Base-by-base conservation (phyloP, 306 rosid species). In the Castanospermum australe region DNA sequence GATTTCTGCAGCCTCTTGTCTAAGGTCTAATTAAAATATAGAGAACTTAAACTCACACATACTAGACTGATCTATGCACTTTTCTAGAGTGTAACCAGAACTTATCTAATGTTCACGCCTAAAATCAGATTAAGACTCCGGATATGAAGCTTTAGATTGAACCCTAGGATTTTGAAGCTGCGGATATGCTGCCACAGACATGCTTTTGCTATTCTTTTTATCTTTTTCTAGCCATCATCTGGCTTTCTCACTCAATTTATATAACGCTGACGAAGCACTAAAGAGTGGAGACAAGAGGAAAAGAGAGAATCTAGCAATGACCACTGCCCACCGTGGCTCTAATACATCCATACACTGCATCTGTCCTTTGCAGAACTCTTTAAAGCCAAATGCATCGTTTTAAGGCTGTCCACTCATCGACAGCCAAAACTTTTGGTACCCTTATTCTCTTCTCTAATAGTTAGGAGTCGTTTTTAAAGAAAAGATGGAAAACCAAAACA, bases 71-170 rank as follows among this genome's bases (percentile, higher is more conserved):
- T 21, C 20, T 25, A 57, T 32, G 50, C 36, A 18, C 0, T 79
- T 50, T 48, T 71, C 64, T 32, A 32, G 22, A 32, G 44, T 48
- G 73, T 38, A 79, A 59, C n/a, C 50, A 67, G 38, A n/a, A 60
- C 45, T 38, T 12, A 15, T 5, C 54, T 47, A 28, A 18, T 12
- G 64, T 56, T 52, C 11, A 57, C 35, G 71, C 41, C 71, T 60
- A 25, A 67, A 54, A 22, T 13, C 63, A 21, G 61, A 38, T 56
- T 20, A 44, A 68, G 54, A 68, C n/a, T n/a, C n/a, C n/a, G n/a
- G n/a, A n/a, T n/a, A n/a, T n/a, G n/a, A n/a, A n/a, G n/a, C n/a
- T n/a, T n/a, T n/a, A n/a, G n/a, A n/a, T n/a, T n/a, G n/a, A n/a
- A n/a, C n/a, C n/a, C n/a, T n/a, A n/a, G n/a, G n/a, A n/a, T n/a